Evolutionary conservation across 139 green algal species (phyloP).

Genomic region (Auxenochlorella pyrenoidosa): DNA sequence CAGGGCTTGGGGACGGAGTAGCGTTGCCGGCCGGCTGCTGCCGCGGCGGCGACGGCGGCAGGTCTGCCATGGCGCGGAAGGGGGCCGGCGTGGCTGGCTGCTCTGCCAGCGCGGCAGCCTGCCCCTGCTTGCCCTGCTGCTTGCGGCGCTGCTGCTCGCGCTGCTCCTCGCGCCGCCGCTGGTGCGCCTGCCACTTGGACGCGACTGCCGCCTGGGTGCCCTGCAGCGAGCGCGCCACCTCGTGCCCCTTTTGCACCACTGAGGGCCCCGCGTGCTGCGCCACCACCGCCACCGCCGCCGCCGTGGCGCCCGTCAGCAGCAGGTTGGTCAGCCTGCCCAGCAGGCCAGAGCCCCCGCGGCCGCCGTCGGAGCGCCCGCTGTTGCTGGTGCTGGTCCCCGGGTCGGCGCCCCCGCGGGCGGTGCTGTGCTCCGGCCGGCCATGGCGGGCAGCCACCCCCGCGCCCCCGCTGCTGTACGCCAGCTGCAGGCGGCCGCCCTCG

Average conservation of each 20-base stretch:
- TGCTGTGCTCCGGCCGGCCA: neutral
- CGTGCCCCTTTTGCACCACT: conserved; percentile 9
- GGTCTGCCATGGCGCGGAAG: conserved; percentile 3
- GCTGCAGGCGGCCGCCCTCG: neutral
- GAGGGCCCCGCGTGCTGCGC: neutral
- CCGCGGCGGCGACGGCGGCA: neutral
- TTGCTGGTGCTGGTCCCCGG: neutral
- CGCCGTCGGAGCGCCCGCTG: neutral
- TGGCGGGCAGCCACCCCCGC: neutral
- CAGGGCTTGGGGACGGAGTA: neutral
- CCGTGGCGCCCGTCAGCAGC: conserved; percentile 4
- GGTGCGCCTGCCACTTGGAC: neutral
- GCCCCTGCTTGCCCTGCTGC: neutral
- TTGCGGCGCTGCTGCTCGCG: neutral
- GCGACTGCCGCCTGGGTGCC: neutral
- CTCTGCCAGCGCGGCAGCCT: neutral
- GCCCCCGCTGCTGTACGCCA: conserved; percentile 18
- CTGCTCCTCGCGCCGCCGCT: conserved; percentile 1
- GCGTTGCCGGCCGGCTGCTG: neutral
- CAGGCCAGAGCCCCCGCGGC: neutral
- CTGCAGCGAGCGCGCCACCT: neutral
- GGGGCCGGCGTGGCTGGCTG: neutral
- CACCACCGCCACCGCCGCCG: conserved; percentile 8
- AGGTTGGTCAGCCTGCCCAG: conserved; percentile 11
- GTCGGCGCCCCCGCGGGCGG: neutral